Conservation (phyloP, 202 grass and related monocot genomes). For the Brachypodium distachyon region DNA sequence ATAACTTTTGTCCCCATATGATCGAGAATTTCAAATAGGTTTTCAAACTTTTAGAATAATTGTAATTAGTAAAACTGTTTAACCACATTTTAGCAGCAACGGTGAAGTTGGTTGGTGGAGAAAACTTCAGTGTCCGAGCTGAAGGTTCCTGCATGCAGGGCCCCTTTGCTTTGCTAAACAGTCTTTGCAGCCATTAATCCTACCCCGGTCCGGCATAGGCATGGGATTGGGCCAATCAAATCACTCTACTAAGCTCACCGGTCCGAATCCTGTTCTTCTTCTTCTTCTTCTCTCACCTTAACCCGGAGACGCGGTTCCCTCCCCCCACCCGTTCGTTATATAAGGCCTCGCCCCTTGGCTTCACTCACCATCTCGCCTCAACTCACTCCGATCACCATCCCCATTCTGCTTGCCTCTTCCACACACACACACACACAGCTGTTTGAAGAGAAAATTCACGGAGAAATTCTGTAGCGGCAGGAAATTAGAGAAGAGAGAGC, state of each 20-base stretch:
- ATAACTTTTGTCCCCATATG: neutral
- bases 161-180: neutral
- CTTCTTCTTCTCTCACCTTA: neutral
- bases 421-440: neutral
- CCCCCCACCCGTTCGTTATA: neutral
- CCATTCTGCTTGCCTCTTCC: neutral
- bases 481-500: neutral
- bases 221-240: conserved; percentile 1
- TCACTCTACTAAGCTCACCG: neutral
- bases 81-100: neutral
- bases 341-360: neutral
- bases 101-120: too few relatives aligned
- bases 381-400: neutral
- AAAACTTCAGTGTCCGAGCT: neutral
- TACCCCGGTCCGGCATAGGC: neutral
- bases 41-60: too few relatives aligned
- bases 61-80: too few relatives aligned
- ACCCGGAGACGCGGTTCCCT: neutral
- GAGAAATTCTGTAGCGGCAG: neutral
- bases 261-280: conserved; percentile 4
- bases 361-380: neutral
- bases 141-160: neutral
- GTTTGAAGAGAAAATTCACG: neutral
- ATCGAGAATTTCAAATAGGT: too few relatives aligned
- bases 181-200: neutral